Evolutionary conservation across 192 early-diverging fungal genomes (phyloP).

Genomic region (Diversispora eburnea): DNA sequence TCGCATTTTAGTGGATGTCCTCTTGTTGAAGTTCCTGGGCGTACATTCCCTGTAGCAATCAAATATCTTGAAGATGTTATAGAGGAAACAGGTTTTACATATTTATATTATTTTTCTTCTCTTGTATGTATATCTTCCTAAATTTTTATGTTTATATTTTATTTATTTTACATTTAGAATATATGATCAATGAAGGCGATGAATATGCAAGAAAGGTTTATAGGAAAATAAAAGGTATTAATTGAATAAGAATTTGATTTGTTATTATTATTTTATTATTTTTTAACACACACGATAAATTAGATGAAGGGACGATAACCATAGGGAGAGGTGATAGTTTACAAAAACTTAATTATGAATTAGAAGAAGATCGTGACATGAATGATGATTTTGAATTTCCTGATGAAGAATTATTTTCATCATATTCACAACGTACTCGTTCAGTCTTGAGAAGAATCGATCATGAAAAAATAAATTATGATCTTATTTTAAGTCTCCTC

Average conservation of each 20-base stretch:
- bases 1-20: conserved; percentile 59
- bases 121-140: background rate
- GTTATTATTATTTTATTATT: background rate
- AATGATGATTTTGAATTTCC: too few relatives aligned
- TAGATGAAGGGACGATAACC: conserved; percentile 38
- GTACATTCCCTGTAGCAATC: conserved; percentile 68
- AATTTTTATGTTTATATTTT: background rate
- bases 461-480: conserved; percentile 51
- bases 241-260: background rate
- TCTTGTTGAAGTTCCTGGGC: conserved; percentile 66
- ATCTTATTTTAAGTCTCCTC: conserved; percentile 55
- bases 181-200: conserved; percentile 46
- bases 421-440: too few relatives aligned
- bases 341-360: too few relatives aligned
- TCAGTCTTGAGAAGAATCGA: too few relatives aligned
- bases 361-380: too few relatives aligned
- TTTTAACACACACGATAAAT: background rate
- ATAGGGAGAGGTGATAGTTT: conserved; percentile 31
- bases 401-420: too few relatives aligned
- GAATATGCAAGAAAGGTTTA: conserved; percentile 42
- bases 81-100: conserved; percentile 41
- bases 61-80: conserved; percentile 70
- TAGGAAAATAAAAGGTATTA: conserved; percentile 37
- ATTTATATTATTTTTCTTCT: background rate
- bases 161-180: conserved; percentile 32